A percentile compares a stretch with the other conserved stretches of the same genome.
These are phyloP conservation scores for Cercospora zeina DNA, from an alignment of 2,329 filamentous ascomycete species.

Conservation along the genomic window DNA sequence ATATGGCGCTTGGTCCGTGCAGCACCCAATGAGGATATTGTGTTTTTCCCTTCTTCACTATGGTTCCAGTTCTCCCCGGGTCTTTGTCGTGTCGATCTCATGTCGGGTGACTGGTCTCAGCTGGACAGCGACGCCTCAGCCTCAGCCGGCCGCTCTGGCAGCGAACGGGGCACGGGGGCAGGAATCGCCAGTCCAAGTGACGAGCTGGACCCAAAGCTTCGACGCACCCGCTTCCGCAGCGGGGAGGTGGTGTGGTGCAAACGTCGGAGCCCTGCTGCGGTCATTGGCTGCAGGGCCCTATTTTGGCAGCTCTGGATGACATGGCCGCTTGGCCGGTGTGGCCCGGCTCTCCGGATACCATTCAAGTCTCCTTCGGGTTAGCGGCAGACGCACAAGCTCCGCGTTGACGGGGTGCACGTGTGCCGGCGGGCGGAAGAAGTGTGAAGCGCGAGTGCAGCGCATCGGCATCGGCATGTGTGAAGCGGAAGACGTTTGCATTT, in stretches of 20 bases:
- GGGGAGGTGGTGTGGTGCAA: not conserved
- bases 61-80: too few relatives aligned
- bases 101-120: conserved; percentile 24
- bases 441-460: too few relatives aligned
- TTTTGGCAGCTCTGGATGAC: conserved; percentile 2
- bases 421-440: not conserved
- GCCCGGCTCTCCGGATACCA: not conserved
- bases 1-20: conserved; percentile 20
- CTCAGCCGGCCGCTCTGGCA: conserved; percentile 23
- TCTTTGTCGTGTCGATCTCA: too few relatives aligned
- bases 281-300: conserved; percentile 2
- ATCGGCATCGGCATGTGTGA: not conserved
- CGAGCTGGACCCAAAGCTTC: conserved; percentile 24
- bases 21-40: conserved; percentile 7
- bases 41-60: conserved; percentile 17
- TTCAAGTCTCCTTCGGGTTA: not conserved
- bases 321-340: not conserved
- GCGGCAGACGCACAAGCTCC: not conserved
- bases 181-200: conserved; percentile 24
- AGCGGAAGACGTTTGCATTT: not conserved
- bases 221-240: conserved; percentile 1
- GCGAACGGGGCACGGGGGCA: conserved; percentile 16
- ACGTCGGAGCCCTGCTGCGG: not conserved
- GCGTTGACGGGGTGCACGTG: not conserved
- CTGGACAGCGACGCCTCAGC: conserved; percentile 25